Evolutionary conservation across 495 filamentous ascomycete species (phyloP).

Genomic region (Lepidopterella palustris): DNA sequence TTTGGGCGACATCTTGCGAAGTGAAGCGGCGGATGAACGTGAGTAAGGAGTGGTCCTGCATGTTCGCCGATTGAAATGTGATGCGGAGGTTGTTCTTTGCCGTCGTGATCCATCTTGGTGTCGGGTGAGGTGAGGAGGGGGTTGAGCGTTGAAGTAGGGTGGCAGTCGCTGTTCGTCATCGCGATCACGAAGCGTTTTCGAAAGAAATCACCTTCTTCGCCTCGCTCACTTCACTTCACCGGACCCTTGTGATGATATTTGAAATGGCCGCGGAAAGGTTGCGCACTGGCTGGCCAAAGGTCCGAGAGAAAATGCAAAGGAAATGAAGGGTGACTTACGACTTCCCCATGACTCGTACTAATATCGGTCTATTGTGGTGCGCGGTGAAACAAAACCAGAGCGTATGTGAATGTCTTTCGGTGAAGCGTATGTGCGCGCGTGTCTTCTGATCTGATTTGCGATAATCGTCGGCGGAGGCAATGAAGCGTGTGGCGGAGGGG

Average conservation of each 20-base stretch:
- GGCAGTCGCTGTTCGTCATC: not conserved
- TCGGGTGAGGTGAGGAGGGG: not conserved
- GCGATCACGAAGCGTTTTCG: not conserved
- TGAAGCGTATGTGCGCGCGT: not conserved
- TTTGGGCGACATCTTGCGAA: slow-evolving; percentile 16
- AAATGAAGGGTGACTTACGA: slow-evolving; percentile 25
- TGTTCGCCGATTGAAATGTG: slow-evolving; percentile 11
- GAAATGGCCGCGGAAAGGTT: not conserved
- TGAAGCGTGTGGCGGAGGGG: not conserved
- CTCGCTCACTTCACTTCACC: not conserved
- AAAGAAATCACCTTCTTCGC: not conserved
- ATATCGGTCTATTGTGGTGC: not conserved
- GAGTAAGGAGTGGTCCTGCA: slow-evolving; percentile 7
- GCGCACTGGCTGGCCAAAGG: not conserved
- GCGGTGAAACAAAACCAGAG: not conserved
- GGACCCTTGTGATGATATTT: not conserved
- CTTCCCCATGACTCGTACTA: slow-evolving; percentile 25
- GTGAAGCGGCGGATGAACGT: slow-evolving; percentile 8
- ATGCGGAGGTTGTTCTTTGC: not conserved
- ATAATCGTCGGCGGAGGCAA: not conserved
- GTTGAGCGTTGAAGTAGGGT: not conserved
- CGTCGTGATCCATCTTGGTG: slow-evolving; percentile 3
- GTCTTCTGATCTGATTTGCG: not conserved
- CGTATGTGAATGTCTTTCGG: not conserved
- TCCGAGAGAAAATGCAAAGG: not conserved